phyloP scores from a whole-genome alignment of 768 basidiomycete species.

The Russula sp. region DNA sequence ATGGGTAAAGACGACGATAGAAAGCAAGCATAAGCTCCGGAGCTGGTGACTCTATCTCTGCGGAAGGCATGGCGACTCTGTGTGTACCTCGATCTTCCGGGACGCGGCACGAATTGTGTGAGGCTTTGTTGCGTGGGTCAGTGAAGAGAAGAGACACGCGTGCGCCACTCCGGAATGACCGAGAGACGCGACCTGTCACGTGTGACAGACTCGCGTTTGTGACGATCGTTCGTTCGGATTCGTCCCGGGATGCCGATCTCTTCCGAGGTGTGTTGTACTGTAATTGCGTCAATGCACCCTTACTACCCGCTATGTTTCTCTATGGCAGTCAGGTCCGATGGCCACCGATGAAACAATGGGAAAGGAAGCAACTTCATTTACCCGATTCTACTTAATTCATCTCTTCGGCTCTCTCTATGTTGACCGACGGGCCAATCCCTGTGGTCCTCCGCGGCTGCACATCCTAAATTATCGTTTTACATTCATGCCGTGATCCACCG shows the following conservation, averaged over 20 bases:
- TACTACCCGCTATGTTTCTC: background rate
- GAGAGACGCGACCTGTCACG: constrained; percentile 18
- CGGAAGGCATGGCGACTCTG: constrained; percentile 15
- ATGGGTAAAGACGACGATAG: constrained; percentile 90
- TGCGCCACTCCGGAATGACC: too few species aligned
- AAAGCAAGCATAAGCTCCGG: constrained; percentile 70
- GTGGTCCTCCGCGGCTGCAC: constrained; percentile 3
- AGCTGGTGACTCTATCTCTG: constrained; percentile 30
- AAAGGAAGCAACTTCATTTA: background rate
- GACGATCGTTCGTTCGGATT: background rate
- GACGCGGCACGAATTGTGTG: background rate
- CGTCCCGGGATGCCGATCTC: constrained; percentile 6
- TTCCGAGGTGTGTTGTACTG: too few species aligned
- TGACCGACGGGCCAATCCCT: background rate
- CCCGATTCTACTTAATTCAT: background rate
- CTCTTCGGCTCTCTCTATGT: background rate
- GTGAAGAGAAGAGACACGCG: background rate
- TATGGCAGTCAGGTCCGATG: background rate
- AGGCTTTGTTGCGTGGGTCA: background rate
- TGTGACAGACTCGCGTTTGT: constrained; percentile 14
- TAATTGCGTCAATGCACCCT: too few species aligned
- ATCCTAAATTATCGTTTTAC: background rate
- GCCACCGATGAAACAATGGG: background rate
- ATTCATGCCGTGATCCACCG: background rate
- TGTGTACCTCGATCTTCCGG: background rate